These are phyloP conservation scores for Gossypium arboreum DNA, from an alignment of 345 rosid genomes.

Conservation along the genomic window DNA sequence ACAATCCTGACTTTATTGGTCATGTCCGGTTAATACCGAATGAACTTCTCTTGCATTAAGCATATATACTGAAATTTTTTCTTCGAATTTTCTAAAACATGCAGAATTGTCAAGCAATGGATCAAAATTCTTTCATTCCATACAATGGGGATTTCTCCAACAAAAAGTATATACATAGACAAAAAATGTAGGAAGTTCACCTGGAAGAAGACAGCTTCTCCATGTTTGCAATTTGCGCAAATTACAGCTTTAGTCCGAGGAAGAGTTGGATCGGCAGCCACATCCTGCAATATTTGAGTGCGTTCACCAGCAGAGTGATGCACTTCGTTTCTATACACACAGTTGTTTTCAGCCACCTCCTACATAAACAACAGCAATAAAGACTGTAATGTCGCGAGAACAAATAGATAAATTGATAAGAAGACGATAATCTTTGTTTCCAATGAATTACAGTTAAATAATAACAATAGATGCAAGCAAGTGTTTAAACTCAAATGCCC, in stretches of 20 bases:
- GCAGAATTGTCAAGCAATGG: not conserved
- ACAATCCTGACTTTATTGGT: not conserved
- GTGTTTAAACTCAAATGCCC: not conserved
- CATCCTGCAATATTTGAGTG: slow-evolving; percentile 62
- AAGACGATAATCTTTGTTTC: not conserved
- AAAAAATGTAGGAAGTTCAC: slow-evolving; percentile 19
- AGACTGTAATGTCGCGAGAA: not conserved
- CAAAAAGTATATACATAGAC: not conserved
- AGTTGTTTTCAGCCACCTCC: slow-evolving; percentile 55
- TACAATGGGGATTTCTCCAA: not conserved
- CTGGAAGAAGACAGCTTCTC: slow-evolving; percentile 79
- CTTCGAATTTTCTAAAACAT: not conserved
- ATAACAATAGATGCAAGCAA: not conserved
- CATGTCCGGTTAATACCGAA: not conserved
- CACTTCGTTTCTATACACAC: slow-evolving; percentile 68
- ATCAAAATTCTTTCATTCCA: not conserved
- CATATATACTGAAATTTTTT: not conserved
- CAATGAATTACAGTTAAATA: not conserved
- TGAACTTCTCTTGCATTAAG: not conserved
- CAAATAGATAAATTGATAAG: not conserved
- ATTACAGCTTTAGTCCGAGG: slow-evolving; percentile 65
- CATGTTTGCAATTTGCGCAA: slow-evolving; percentile 45
- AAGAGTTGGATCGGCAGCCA: slow-evolving; percentile 78
- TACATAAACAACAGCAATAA: slow-evolving; percentile 22
- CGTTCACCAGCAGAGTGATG: slow-evolving; percentile 63